These are phyloP conservation scores for Brassica rapa DNA, from an alignment of 345 rosid species.

Conservation along the genomic window DNA sequence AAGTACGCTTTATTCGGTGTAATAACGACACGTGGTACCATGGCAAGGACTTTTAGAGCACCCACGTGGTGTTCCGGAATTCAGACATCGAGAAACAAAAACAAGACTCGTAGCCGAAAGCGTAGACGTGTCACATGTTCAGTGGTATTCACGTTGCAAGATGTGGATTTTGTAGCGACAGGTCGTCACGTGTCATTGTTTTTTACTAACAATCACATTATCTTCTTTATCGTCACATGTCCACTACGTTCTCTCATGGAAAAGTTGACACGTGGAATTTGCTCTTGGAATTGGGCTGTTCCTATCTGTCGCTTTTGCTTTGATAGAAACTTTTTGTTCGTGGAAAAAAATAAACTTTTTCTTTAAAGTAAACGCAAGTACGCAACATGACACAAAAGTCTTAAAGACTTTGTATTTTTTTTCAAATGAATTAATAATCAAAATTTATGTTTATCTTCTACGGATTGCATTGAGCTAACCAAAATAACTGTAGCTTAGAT, in stretches of 20 bases:
- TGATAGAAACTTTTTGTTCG: background rate
- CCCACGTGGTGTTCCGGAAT: conserved; percentile 24
- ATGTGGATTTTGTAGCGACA: conserved; percentile 11
- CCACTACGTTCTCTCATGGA: background rate
- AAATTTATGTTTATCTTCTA: background rate
- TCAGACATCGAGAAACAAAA: conserved; percentile 11
- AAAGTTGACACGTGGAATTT: conserved; percentile 15
- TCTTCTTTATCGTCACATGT: conserved; percentile 15
- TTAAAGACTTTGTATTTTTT: background rate
- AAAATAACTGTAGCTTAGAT: background rate
- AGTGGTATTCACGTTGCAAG: background rate
- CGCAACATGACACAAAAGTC: background rate
- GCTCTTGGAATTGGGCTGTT: background rate
- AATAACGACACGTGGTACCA: conserved; percentile 24
- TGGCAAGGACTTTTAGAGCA: conserved; percentile 1
- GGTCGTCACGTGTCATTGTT: conserved; percentile 35
- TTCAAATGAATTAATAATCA: background rate
- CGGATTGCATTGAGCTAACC: background rate
- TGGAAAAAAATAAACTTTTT: background rate
- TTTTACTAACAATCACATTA: background rate
- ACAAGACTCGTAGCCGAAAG: conserved; percentile 20
- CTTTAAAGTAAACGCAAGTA: background rate
- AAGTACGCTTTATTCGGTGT: conserved; percentile 19
- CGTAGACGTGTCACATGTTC: conserved; percentile 21
- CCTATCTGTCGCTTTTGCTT: conserved; percentile 8